phyloP scores from a whole-genome alignment of 306 rosid species.

The Pterocarpus macrocarpus region DNA sequence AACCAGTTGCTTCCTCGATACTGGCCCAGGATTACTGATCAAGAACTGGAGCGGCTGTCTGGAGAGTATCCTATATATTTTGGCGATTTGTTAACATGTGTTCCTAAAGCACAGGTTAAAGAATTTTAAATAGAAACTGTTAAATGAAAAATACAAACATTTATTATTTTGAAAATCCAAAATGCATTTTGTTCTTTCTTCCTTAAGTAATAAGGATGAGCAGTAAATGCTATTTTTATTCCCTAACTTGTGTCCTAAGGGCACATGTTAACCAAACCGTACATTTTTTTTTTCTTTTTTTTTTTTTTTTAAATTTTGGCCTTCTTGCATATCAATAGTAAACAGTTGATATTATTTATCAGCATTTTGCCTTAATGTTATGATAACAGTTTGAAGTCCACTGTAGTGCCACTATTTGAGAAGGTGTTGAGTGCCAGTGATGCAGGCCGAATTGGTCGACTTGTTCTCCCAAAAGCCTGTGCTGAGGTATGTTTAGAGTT shows the following conservation, averaged over 20 bases:
- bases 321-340: slow-evolving; percentile 34
- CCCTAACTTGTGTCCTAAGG: too few relatives aligned
- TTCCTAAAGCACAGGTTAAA: background rate
- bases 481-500: slow-evolving; percentile 79
- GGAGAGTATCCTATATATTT: slow-evolving; percentile 87
- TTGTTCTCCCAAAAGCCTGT: slow-evolving; percentile 99
- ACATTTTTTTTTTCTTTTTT: background rate
- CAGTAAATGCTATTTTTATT: too few relatives aligned
- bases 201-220: too few relatives aligned
- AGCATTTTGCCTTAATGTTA: slow-evolving; percentile 67
- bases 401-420: slow-evolving; percentile 94
- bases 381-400: slow-evolving; percentile 82
- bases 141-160: too few relatives aligned
- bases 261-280: background rate
- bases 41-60: slow-evolving; percentile 87
- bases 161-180: too few relatives aligned
- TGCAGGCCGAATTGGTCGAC: slow-evolving; percentile 99
- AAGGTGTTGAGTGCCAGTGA: slow-evolving; percentile 98
- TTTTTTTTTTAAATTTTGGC: background rate
- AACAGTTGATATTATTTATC: slow-evolving; percentile 2
- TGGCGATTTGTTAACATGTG: background rate
- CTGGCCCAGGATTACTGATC: slow-evolving; percentile 98
- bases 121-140: background rate
- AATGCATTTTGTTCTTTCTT: too few relatives aligned
- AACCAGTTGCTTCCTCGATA: slow-evolving; percentile 97